Base-by-base conservation (phyloP, 2,329 filamentous ascomycete genomes). In the Hypoxylon sp. region DNA sequence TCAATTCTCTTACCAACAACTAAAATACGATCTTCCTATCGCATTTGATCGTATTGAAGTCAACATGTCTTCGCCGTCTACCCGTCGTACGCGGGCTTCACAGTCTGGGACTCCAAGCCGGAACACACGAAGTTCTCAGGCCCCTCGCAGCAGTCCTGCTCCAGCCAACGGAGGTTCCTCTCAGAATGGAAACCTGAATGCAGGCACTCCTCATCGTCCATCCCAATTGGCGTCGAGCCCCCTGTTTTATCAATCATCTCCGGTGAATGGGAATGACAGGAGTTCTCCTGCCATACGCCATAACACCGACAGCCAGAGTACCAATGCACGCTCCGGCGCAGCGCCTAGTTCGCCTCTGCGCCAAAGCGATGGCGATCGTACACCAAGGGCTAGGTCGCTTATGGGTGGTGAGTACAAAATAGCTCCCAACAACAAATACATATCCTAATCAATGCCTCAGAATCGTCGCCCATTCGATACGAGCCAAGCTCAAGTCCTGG, bases 401-500 rank as follows among this genome's bases (percentile, higher is more conserved):
- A 82, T 89, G 71, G 89, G 90, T 82, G 91, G 91, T 93, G 79
- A 79, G 83, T 70, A 28, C 11, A 17, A 32, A 17, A 50, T 56
- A 17, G 50, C 58, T 34, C 41, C 50, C 55, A 45, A 52, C 19
- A 34, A 17, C 10, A 68, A 41, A 28, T 50, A 50, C 36, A 34
- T 28, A 51, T 25, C 5, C 64, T 60, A 43, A 45, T 23, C 57
- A 68, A 19, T 58, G 7, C 17, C 55, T 1, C 72, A 97, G 95
- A 94, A 76, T 98, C 95, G 0, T 98, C 95, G 0, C 95, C 95
- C 1, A 93, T 98, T 72, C 89, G 90, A 78, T 98, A 98, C 78
- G 93, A 93, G 62, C 90, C 93, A 36, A 97, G 93, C 80, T 97
- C 95, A 38, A 97, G 93, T 76, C 93, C 93, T 25, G 90, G 89